Base-by-base conservation (phyloP, 83 land plant species). In the Picea abies region DNA sequence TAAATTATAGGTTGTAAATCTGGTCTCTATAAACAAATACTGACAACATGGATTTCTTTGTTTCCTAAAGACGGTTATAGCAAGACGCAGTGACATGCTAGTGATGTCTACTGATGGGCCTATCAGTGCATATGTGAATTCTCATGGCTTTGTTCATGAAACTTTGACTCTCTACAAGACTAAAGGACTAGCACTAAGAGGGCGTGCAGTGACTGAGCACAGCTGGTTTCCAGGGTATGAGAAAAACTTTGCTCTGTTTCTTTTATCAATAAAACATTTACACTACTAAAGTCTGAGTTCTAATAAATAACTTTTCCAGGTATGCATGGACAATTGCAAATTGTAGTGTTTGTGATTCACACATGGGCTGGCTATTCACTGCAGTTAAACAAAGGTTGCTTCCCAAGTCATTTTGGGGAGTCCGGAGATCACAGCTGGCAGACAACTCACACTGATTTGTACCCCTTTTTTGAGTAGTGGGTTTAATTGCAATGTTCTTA, bases 201-300 rank as follows among this genome's bases (percentile, higher is more conserved):
- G 94, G 25, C 65, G 44, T 60, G 88, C 96, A 2, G 82, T 82
- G 44, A 90, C 83, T 60, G 90, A 88, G 76, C 94, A 94, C 88
- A 97, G 96, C 87, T 97, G 99, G 98, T 97, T 97, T 85, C 98
- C 99, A 44, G 96, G 99, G 99, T 97, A 88, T 41, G 88, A 39
- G 0, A 49, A 35, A 5, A 44, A 22, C 3, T 63, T 82, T 14
- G 2, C 9, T 5, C 39, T 25, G 20, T n/a, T 71, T 25, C n/a
- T 64, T 26, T 63, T 16, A 52, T 81, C 63, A 78, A 4, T 60
- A 49, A 29, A 3, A 26, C 32, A 67, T 75, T 73, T 73, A 62
- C 17, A 41, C 11, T 52, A 47, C 29, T 64, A 68, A 49, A 52
- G 29, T 6, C 11, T 26, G 19, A 8, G 15, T 63, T 84, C 62